Evolutionary conservation across 164 flowering plant species (phyloP).

Genomic region (Liriodendron chinense): DNA sequence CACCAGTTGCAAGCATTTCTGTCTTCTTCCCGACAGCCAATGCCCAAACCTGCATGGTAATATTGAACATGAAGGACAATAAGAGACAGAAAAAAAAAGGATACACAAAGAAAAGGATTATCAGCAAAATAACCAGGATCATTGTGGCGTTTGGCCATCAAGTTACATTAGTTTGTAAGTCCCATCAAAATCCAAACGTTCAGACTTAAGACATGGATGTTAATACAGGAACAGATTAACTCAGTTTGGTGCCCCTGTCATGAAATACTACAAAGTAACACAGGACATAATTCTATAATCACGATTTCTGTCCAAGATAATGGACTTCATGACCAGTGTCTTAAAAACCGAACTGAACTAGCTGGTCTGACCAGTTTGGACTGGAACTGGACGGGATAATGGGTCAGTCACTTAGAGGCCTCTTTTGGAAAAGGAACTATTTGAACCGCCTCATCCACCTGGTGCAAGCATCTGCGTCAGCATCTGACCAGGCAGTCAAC

Average conservation of each 20-base stretch:
- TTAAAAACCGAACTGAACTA: neutral
- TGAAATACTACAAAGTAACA: neutral
- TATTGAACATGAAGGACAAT: neutral
- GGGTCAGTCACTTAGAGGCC: too few relatives aligned
- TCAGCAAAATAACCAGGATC: too few relatives aligned
- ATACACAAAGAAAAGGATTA: neutral
- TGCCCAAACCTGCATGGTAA: slow-evolving; percentile 77
- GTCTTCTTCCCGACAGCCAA: slow-evolving; percentile 85
- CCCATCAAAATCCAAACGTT: neutral
- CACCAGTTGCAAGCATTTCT: slow-evolving; percentile 93
- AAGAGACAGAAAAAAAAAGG: neutral
- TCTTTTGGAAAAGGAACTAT: too few relatives aligned
- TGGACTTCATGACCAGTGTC: neutral
- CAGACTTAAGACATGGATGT: neutral
- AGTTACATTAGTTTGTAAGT: neutral
- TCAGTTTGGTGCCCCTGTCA: neutral
- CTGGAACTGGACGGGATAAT: too few relatives aligned
- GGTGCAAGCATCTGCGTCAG: too few relatives aligned
- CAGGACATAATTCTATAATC: neutral
- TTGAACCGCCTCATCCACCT: too few relatives aligned
- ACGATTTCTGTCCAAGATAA: neutral
- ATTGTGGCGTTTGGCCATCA: neutral
- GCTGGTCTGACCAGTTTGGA: too few relatives aligned
- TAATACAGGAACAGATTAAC: neutral
- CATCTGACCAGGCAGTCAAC: too few relatives aligned